Evolutionary conservation across 1,284 basidiomycete species (phyloP), one percentile per base, ranked within the genome.

Genomic region (Tremellales sp.): DNA sequence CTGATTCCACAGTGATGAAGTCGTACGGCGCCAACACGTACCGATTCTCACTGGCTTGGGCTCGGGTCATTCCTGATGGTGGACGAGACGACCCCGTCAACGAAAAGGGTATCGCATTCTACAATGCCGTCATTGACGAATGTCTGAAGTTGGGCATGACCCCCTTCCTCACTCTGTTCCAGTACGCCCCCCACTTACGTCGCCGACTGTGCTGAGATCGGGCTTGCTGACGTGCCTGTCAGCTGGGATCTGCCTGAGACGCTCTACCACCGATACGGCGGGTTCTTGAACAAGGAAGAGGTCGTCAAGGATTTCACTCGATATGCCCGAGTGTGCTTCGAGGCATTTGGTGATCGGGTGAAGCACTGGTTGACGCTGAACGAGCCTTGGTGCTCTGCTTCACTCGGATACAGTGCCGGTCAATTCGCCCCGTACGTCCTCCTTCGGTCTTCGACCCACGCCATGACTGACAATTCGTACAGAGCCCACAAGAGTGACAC

Each of bases 41-140:
- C 62, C 76, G 82, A n/a, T 86, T 89, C 71, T 86, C 84, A 11
- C 73, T 89, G 40, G 78, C 85, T 4, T 88, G 86, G 86, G 80
- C 82, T 7, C 77, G 86, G 29, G 78, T 88, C 56, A 84, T 87
- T 47, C 84, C 84, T 4, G 72, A 81, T 29, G 70, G 67, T 15
- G 84, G 86, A 25, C 78, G 82, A 24, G 76, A 83, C 50, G 84
- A 87, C 64, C 81, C 82, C n/a, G 70, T 85, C 40, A 89, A 85
- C 62, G 75, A 78, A 53, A 75, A 78, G 49, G 86, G 86, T 2
- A 80, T 88, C 53, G 74, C 80, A 56, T 85, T 80, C 46, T 71
- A 69, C 51, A 56, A 62, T 42, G 40, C 79, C 46, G 65, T 87
- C 49, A 83, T 87, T 53, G 81, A 88, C 61, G 82, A 76, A 45